Conservation (phyloP, 768 basidiomycete species). For the Podaxis pistillaris region DNA sequence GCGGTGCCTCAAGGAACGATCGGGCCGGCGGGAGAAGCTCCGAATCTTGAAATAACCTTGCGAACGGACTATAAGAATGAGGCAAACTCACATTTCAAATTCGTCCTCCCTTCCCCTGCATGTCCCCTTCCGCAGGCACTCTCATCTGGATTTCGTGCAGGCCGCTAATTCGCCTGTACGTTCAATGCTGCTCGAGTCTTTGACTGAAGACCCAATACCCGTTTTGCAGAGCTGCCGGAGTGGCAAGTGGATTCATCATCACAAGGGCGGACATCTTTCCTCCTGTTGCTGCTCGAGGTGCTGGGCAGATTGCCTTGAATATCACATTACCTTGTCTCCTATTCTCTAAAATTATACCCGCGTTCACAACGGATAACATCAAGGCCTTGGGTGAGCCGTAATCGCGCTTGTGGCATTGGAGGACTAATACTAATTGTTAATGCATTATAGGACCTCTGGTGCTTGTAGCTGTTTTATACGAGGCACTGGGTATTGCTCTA, state of each 20-base stretch:
- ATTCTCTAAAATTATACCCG: conserved; percentile 72
- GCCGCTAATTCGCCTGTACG: conserved; percentile 60
- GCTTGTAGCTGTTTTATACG: conserved; percentile 60
- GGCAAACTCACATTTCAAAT: neutral
- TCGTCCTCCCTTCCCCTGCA: neutral
- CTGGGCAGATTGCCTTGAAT: conserved; percentile 63
- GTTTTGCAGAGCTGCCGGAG: conserved; percentile 48
- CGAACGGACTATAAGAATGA: neutral
- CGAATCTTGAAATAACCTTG: neutral
- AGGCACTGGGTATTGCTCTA: conserved; percentile 49
- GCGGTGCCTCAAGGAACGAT: neutral
- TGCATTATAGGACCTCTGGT: conserved; percentile 53
- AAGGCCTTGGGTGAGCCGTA: conserved; percentile 42
- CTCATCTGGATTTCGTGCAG: conserved; percentile 64
- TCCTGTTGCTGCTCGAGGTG: conserved; percentile 52
- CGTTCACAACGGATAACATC: conserved; percentile 59
- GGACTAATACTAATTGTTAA: neutral
- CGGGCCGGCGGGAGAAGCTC: neutral
- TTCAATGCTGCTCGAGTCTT: conserved; percentile 10
- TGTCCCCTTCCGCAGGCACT: conserved; percentile 31
- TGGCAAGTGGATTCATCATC: conserved; percentile 52
- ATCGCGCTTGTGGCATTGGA: neutral
- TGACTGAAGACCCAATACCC: neutral
- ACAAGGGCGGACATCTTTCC: conserved; percentile 64
- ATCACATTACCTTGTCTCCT: conserved; percentile 61